Percentiles rank a stretch among this genome's conserved stretches.
phyloP scores from a whole-genome alignment of 768 basidiomycete genomes.

The Russula dissimulans region DNA sequence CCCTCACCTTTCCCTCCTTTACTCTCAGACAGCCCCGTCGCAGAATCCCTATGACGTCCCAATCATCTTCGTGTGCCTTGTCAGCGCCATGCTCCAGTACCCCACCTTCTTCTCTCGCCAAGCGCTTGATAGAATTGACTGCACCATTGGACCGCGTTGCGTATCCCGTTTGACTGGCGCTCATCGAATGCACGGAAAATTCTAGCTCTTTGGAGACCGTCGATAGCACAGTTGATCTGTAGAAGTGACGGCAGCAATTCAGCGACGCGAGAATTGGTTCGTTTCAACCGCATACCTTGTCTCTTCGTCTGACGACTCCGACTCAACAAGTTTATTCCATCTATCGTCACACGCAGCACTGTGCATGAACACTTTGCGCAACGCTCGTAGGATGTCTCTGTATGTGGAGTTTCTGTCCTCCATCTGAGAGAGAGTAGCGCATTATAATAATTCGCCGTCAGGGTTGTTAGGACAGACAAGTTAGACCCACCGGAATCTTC shows the following conservation, averaged over 20 bases:
- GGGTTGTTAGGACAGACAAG: not conserved
- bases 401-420: conserved; percentile 25
- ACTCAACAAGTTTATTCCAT: conserved; percentile 25
- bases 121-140: not conserved
- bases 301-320: conserved; percentile 23
- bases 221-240: conserved; percentile 36
- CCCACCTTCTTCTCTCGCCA: not conserved
- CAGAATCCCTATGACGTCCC: not conserved
- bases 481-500: conserved; percentile 33
- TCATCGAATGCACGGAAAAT: conserved; percentile 38
- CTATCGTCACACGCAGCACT: conserved; percentile 20
- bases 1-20: not conserved
- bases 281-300: not conserved
- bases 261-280: not conserved
- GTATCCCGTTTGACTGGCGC: conserved; percentile 45
- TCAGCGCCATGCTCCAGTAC: not conserved
- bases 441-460: not conserved
- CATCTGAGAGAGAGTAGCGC: not conserved
- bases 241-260: not conserved
- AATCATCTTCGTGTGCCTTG: not conserved
- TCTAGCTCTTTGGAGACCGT: conserved; percentile 40
- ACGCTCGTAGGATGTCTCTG: conserved; percentile 31
- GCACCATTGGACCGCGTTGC: conserved; percentile 15
- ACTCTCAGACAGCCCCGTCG: not conserved
- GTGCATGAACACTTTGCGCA: conserved; percentile 32